Percentiles rank a stretch among this genome's conserved stretches.
Conservation (phyloP, 2,329 filamentous ascomycete species). For the Cryphonectria carpinicola region DNA sequence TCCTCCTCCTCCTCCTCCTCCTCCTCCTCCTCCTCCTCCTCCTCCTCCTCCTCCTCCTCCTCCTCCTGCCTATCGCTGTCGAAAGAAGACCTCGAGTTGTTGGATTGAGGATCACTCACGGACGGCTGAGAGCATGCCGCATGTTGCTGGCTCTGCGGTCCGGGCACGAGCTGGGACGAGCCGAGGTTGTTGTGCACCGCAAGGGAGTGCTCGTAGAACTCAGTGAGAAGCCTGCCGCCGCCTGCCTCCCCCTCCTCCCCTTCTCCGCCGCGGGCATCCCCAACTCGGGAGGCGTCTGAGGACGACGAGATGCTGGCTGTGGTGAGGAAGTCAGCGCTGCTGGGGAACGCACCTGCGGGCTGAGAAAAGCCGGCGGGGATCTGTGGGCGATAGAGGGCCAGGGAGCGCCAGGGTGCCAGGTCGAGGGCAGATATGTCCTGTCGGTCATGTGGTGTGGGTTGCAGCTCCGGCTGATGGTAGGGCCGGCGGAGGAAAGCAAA, state of each 20-base stretch:
- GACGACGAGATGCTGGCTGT: constrained; percentile 45
- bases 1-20: too few relatives aligned
- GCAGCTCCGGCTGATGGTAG: constrained; percentile 25
- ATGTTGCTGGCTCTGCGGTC: constrained; percentile 34
- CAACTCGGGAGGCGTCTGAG: constrained; percentile 25
- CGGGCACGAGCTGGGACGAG: constrained; percentile 59
- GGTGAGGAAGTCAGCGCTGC: constrained; percentile 52
- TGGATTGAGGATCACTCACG: constrained; percentile 38
- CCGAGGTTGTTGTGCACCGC: constrained; percentile 68
- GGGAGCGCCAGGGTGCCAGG: constrained; percentile 56
- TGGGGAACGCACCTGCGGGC: constrained; percentile 35
- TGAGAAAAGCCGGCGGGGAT: constrained; percentile 60
- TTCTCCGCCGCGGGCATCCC: constrained; percentile 25
- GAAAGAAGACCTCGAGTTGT: constrained; percentile 3
- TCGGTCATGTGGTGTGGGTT: constrained; percentile 7
- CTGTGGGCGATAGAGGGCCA: constrained; percentile 51
- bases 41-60: too few relatives aligned
- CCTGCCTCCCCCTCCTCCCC: constrained; percentile 29
- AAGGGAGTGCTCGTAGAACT: constrained; percentile 81
- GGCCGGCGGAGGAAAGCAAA: constrained; percentile 40
- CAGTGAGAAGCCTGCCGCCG: constrained; percentile 47
- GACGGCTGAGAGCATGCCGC: constrained; percentile 37
- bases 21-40: too few relatives aligned
- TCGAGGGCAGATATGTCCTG: constrained; percentile 32
- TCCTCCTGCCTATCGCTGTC: constrained; percentile 16